Percentiles rank a stretch among this genome's conserved stretches.
Conservation (phyloP, 495 filamentous ascomycete genomes). For the Aspergillus saccharolyticus region DNA sequence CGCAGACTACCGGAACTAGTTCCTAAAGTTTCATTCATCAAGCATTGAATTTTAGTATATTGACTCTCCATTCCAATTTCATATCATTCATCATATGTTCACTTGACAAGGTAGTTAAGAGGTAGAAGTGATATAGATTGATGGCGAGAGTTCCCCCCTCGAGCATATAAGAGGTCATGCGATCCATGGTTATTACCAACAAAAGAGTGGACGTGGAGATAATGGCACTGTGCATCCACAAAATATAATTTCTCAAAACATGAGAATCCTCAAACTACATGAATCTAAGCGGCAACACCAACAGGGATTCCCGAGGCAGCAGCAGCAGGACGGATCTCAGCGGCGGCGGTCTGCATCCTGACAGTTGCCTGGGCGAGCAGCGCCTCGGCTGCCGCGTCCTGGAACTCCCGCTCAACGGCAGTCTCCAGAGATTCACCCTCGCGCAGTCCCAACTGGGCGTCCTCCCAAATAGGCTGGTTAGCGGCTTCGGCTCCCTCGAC, state of each 20-base stretch:
- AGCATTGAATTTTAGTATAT: too few species aligned
- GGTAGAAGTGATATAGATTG: background rate
- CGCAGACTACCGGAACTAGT: too few species aligned
- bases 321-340: slow-evolving; percentile 16
- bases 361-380: slow-evolving; percentile 6
- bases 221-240: slow-evolving; percentile 7
- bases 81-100: background rate
- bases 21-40: too few species aligned
- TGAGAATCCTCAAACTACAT: background rate
- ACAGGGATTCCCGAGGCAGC: slow-evolving; percentile 24
- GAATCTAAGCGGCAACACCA: slow-evolving; percentile 31
- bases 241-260: background rate
- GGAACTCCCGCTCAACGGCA: slow-evolving; percentile 38
- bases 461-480: slow-evolving; percentile 75
- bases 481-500: slow-evolving; percentile 53
- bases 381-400: slow-evolving; percentile 16
- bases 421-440: slow-evolving; percentile 35
- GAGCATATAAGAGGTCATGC: background rate
- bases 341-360: slow-evolving; percentile 29
- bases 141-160: background rate
- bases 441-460: slow-evolving; percentile 72
- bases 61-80: too few species aligned
- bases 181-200: background rate
- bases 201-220: background rate
- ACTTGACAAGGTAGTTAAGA: background rate